These are phyloP conservation scores for Aspergillus ostianus DNA, from an alignment of 495 filamentous ascomycete genomes.

Conservation along the genomic window DNA sequence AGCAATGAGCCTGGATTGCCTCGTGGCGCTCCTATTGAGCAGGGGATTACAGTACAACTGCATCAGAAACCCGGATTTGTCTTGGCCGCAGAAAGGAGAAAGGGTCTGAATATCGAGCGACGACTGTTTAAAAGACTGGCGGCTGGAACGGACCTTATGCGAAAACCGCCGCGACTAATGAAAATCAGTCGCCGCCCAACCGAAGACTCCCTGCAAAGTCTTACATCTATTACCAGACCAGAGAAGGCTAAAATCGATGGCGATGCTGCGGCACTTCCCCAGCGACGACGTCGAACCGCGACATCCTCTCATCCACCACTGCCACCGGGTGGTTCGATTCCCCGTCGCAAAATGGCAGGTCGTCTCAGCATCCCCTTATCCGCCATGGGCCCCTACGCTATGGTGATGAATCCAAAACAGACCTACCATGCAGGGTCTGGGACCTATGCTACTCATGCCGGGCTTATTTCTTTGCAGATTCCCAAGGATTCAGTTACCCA, in stretches of 20 bases:
- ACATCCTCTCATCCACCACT: background rate
- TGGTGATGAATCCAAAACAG: conserved; percentile 48
- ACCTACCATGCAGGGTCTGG: conserved; percentile 39
- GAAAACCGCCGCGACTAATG: conserved; percentile 31
- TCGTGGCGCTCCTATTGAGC: conserved; percentile 30
- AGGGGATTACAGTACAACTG: conserved; percentile 35
- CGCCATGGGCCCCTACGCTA: conserved; percentile 32
- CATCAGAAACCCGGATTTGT: conserved; percentile 38
- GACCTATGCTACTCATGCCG: conserved; percentile 43
- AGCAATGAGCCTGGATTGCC: conserved; percentile 8
- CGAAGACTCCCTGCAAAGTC: conserved; percentile 11
- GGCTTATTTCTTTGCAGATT: conserved; percentile 16
- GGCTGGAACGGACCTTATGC: conserved; percentile 14
- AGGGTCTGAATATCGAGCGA: conserved; percentile 26
- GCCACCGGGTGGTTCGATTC: background rate
- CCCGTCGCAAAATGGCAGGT: conserved; percentile 14
- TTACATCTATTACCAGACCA: conserved; percentile 31
- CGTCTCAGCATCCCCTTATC: conserved; percentile 24
- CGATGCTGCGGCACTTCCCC: conserved; percentile 1
- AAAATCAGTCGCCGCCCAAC: conserved; percentile 23
- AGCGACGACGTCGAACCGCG: background rate
- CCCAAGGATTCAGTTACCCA: background rate
- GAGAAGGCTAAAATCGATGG: background rate
- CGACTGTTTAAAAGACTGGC: conserved; percentile 27
- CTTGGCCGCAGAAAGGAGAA: conserved; percentile 30